Evolutionary conservation across 129 eudicot species (phyloP).

Genomic region (Pittosporum tobira): DNA sequence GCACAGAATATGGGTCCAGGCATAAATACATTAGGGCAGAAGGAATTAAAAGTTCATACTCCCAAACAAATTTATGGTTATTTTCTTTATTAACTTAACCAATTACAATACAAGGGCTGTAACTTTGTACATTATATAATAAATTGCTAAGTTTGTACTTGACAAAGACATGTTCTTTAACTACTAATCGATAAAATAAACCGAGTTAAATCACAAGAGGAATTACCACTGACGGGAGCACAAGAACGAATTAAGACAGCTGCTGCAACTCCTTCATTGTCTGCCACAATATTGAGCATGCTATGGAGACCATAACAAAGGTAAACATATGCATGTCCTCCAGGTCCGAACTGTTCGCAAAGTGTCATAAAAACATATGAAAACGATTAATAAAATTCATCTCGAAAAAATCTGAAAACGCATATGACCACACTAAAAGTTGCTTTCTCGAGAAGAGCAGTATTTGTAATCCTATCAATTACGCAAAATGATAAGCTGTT

Average conservation of each 20-base stretch:
- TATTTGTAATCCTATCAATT: neutral
- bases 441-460: too few species aligned
- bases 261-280: slow-evolving; percentile 83
- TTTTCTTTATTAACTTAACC: neutral
- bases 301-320: slow-evolving; percentile 92
- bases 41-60: neutral
- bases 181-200: neutral
- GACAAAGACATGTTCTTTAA: neutral
- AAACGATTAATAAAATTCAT: neutral
- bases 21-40: neutral
- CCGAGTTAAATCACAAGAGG: neutral
- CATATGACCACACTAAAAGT: too few species aligned
- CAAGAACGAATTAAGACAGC: slow-evolving; percentile 94
- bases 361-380: neutral
- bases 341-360: slow-evolving; percentile 66
- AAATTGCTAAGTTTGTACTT: too few species aligned
- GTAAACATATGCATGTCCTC: slow-evolving; percentile 96
- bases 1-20: neutral
- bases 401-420: neutral
- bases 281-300: slow-evolving; percentile 96
- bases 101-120: too few species aligned
- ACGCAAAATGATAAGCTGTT: neutral
- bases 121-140: neutral
- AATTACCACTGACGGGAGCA: slow-evolving; percentile 74
- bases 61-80: neutral